Percentiles rank a stretch among this genome's conserved stretches.
phyloP scores from a whole-genome alignment of 768 basidiomycete genomes.

The Lentinus brumalis region DNA sequence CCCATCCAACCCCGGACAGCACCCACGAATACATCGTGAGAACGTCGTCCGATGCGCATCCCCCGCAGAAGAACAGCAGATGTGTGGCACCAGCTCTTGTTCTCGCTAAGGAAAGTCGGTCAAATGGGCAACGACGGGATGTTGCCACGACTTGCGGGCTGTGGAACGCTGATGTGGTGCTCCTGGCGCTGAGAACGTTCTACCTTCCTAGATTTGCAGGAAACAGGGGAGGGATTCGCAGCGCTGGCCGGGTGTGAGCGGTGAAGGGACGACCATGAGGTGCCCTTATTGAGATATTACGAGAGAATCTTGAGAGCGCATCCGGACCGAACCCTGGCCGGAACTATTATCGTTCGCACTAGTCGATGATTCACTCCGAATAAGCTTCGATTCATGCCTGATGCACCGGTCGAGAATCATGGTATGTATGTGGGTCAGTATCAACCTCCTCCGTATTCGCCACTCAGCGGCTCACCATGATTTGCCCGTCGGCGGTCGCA shows the following conservation, averaged over 20 bases:
- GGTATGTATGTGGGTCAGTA: not conserved
- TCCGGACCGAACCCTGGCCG: not conserved
- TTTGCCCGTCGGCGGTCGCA: not conserved
- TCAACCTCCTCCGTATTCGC: not conserved
- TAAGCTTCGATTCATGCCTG: not conserved
- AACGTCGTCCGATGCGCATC: not conserved
- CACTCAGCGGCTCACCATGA: not conserved
- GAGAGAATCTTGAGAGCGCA: not conserved
- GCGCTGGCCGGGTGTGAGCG: slow-evolving; percentile 15
- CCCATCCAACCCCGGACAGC: not conserved
- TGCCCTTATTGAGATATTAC: slow-evolving; percentile 6
- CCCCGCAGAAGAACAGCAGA: not conserved
- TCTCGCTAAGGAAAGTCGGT: not conserved
- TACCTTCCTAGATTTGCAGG: slow-evolving; percentile 10
- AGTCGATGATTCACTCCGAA: not conserved
- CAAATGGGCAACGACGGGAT: not conserved
- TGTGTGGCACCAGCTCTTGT: not conserved
- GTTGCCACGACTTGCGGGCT: not conserved
- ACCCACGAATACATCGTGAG: not conserved
- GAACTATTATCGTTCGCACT: not conserved
- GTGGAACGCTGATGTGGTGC: not conserved
- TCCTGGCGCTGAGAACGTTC: not conserved
- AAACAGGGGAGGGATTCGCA: slow-evolving; percentile 8
- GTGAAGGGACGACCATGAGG: slow-evolving; percentile 5
- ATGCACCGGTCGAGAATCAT: not conserved